Conservation (phyloP, 163 green algal genomes). For the Prototheca cutis region DNA sequence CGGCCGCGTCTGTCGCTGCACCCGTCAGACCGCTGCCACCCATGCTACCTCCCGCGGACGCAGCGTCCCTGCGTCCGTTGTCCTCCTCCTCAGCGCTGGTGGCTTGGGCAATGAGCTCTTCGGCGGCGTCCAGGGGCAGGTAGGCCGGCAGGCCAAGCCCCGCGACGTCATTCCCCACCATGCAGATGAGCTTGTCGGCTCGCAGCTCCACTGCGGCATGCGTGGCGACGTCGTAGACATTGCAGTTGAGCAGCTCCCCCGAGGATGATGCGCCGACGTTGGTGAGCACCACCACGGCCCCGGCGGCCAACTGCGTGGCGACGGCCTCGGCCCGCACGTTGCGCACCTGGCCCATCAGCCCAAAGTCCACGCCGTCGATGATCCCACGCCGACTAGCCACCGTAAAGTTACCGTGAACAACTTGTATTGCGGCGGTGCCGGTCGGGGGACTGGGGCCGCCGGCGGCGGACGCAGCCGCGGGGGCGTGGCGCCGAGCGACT, state of each 20-base stretch:
- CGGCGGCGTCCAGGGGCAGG: conserved; percentile 59
- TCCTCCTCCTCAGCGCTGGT: no score
- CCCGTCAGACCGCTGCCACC: no score
- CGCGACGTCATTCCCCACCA: conserved; percentile 49
- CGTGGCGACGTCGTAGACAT: conserved; percentile 70
- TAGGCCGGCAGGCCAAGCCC: conserved; percentile 64
- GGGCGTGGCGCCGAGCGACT: not conserved
- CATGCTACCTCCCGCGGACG: no score
- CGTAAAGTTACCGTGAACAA: conserved; percentile 90
- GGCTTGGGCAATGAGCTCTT: conserved; percentile 28
- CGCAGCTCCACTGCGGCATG: conserved; percentile 58
- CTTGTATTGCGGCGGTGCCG: conserved; percentile 31
- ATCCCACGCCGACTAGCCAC: conserved; percentile 76
- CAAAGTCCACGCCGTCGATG: conserved; percentile 86
- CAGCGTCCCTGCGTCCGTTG: no score
- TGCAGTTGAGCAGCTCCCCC: conserved; percentile 95
- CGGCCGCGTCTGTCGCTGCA: no score
- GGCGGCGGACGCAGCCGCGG: no score
- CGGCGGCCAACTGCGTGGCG: conserved; percentile 60
- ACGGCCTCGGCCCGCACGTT: conserved; percentile 70
- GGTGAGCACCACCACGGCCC: conserved; percentile 85
- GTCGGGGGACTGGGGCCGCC: no score
- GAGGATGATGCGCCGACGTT: conserved; percentile 78
- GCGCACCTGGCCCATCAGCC: conserved; percentile 61
- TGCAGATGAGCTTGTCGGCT: conserved; percentile 36